Conservation (phyloP, 345 rosid genomes). For the Litchi chinensis region DNA sequence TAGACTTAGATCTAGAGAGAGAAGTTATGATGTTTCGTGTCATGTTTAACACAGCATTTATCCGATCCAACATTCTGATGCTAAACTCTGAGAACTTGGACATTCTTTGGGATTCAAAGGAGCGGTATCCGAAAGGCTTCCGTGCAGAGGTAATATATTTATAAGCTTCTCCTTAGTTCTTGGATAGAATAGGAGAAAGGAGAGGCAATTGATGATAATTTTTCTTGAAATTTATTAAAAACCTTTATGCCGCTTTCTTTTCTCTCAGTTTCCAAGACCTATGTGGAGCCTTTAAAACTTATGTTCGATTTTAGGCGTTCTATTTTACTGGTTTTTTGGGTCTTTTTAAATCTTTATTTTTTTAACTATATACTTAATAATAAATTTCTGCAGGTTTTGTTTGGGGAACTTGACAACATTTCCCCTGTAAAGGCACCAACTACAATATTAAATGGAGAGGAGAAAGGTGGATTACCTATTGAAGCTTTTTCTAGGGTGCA, state of each 20-base stretch:
- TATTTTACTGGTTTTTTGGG: background rate
- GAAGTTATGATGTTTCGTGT: constrained; percentile 99
- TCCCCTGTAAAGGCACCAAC: constrained; percentile 69
- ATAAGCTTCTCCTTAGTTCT: constrained; percentile 10
- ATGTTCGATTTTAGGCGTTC: background rate
- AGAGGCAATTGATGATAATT: background rate
- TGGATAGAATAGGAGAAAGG: constrained; percentile 9
- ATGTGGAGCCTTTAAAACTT: constrained; percentile 10
- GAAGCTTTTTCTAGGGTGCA: constrained; percentile 98
- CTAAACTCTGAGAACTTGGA: constrained; percentile 94
- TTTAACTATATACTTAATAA: constrained; percentile 21
- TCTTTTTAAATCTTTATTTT: background rate
- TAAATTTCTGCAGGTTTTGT: constrained; percentile 66
- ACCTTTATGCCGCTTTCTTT: background rate
- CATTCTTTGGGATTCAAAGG: constrained; percentile 96
- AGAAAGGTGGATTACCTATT: constrained; percentile 94
- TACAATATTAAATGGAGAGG: constrained; percentile 81
- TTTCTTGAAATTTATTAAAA: background rate
- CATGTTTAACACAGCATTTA: constrained; percentile 97
- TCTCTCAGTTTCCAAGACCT: constrained; percentile 5
- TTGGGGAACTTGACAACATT: constrained; percentile 80
- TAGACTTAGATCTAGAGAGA: constrained; percentile 88
- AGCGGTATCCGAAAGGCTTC: constrained; percentile 89
- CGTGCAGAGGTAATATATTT: constrained; percentile 75
- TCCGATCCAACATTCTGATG: constrained; percentile 95